Evolutionary conservation across 2,329 filamentous ascomycete species (phyloP).

Genomic region (Exophiala lecanii-corni): DNA sequence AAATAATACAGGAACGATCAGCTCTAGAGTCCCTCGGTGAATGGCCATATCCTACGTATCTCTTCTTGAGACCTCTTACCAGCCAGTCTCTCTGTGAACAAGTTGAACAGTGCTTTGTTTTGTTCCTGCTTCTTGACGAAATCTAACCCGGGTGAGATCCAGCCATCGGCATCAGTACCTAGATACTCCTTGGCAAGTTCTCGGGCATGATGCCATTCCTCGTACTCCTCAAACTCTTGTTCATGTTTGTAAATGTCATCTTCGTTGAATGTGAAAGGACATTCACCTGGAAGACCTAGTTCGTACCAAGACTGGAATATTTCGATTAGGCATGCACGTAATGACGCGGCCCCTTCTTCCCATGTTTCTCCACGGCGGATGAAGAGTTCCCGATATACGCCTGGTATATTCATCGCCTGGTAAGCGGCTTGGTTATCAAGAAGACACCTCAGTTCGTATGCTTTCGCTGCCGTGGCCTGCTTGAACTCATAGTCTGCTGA

Average conservation of each 20-base stretch:
- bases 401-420: too few species aligned
- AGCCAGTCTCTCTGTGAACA: too few species aligned
- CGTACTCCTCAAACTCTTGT: conserved; percentile 32
- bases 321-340: conserved; percentile 33
- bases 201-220: conserved; percentile 28
- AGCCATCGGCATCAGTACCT: conserved; percentile 34
- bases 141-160: conserved; percentile 33
- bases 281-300: conserved; percentile 27
- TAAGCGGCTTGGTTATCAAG: too few species aligned
- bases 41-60: too few species aligned
- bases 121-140: conserved; percentile 25
- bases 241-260: conserved; percentile 30
- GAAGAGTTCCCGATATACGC: conserved; percentile 33
- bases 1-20: too few species aligned
- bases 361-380: conserved; percentile 20
- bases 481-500: conserved; percentile 20
- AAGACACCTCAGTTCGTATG: conserved; percentile 29
- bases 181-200: conserved; percentile 30
- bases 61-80: too few species aligned
- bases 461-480: conserved; percentile 28
- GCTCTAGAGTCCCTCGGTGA: too few species aligned
- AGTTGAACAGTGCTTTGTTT: conserved; percentile 29
- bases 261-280: conserved; percentile 29
- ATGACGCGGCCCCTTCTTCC: conserved; percentile 32
- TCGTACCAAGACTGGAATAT: conserved; percentile 29